Evolutionary conservation across 768 basidiomycete genomes (phyloP).

Genomic region (Leccinum boreale): DNA sequence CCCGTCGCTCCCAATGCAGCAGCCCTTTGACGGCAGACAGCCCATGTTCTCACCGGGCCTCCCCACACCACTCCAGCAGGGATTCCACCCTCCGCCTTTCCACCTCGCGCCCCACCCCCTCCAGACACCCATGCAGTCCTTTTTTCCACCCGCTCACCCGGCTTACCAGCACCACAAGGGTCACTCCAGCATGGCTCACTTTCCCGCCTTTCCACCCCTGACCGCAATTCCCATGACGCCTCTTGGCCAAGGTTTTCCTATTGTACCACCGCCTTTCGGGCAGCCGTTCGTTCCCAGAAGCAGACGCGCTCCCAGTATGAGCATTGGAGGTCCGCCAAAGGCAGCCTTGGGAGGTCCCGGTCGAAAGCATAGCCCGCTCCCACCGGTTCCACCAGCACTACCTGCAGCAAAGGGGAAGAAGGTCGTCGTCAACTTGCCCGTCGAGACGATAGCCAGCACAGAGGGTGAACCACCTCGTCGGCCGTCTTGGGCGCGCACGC

Average conservation of each 20-base stretch:
- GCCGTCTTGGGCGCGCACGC: constrained; percentile 60
- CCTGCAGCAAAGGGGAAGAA: constrained; percentile 59
- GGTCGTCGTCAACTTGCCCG: constrained; percentile 65
- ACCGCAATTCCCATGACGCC: constrained; percentile 58
- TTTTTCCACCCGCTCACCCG: constrained; percentile 55
- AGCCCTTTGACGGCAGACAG: constrained; percentile 46
- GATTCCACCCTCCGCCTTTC: constrained; percentile 52
- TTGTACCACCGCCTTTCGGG: constrained; percentile 42
- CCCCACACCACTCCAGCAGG: constrained; percentile 55
- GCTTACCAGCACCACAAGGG: constrained; percentile 49
- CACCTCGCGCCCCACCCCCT: constrained; percentile 44
- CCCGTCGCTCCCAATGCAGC: constrained; percentile 52
- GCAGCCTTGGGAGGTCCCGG: constrained; percentile 78
- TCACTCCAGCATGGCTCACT: constrained; percentile 58
- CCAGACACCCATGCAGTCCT: constrained; percentile 74
- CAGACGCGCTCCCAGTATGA: constrained; percentile 61
- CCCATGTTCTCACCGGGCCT: constrained; percentile 63
- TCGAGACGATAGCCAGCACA: constrained; percentile 49
- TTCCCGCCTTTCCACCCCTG: constrained; percentile 60
- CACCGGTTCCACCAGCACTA: constrained; percentile 32
- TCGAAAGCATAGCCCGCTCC: constrained; percentile 70
- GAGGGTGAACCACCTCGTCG: constrained; percentile 40
- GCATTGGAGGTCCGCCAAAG: constrained; percentile 86
- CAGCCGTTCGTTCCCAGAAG: constrained; percentile 59
- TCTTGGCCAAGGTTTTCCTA: constrained; percentile 52